Evolutionary conservation across 805 yeast species (phyloP).

Genomic region (Hanseniaspora nectarophila): DNA sequence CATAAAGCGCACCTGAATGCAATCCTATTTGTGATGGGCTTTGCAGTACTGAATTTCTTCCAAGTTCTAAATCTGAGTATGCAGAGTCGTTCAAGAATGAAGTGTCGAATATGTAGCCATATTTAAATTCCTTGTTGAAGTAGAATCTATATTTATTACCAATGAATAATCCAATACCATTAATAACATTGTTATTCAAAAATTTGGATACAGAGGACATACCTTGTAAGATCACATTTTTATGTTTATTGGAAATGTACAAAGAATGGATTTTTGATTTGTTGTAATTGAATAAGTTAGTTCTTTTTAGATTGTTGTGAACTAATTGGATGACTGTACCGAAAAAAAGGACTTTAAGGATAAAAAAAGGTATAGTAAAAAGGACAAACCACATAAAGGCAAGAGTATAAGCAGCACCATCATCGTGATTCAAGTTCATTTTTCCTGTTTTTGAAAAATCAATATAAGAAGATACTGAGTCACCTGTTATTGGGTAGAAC

Average conservation of each 20-base stretch:
- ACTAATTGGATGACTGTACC: background rate
- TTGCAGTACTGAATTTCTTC: background rate
- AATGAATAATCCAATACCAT: background rate
- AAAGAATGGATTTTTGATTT: background rate
- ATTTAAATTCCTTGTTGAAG: background rate
- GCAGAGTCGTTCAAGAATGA: background rate
- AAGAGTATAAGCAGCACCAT: background rate
- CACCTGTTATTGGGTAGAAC: slow-evolving; percentile 3
- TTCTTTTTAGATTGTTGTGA: slow-evolving; percentile 7
- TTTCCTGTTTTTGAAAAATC: background rate
- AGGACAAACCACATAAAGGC: slow-evolving; percentile 1
- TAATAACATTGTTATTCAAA: background rate
- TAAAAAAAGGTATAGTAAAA: background rate
- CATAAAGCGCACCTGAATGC: background rate
- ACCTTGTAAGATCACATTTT: background rate
- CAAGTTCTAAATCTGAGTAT: slow-evolving; percentile 8
- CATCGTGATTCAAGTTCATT: background rate
- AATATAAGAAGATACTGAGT: background rate
- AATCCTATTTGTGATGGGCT: background rate
- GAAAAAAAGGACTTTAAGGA: background rate
- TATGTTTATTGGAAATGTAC: slow-evolving; percentile 1
- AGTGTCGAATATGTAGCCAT: background rate
- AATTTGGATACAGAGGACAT: background rate
- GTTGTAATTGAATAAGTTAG: background rate
- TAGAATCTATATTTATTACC: background rate